Evolutionary conservation across 495 filamentous ascomycete species (phyloP).

Genomic region (Aspergillus incahuasiensis): DNA sequence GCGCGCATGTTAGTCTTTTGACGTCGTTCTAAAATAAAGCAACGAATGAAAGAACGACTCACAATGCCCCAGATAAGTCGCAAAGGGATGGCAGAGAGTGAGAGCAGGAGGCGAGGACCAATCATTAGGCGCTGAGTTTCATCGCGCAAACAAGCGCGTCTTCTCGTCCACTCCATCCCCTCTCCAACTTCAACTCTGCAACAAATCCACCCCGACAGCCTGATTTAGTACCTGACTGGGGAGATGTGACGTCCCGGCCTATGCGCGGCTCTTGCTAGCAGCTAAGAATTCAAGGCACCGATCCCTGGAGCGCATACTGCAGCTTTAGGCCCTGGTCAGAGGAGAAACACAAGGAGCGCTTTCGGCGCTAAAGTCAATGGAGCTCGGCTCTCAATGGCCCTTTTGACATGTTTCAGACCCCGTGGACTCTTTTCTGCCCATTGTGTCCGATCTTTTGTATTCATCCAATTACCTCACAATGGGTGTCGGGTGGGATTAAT

Average conservation of each 20-base stretch:
- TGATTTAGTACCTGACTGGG: neutral
- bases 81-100: neutral
- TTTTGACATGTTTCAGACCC: slow-evolving; percentile 19
- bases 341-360: slow-evolving; percentile 3
- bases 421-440: slow-evolving; percentile 8
- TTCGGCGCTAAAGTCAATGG: slow-evolving; percentile 15
- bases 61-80: neutral
- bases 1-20: neutral
- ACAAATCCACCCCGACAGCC: neutral
- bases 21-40: neutral
- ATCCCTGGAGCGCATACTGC: neutral
- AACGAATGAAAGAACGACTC: neutral
- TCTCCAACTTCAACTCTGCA: neutral
- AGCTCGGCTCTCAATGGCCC: slow-evolving; percentile 6
- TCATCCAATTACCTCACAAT: slow-evolving; percentile 3
- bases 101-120: slow-evolving; percentile 5
- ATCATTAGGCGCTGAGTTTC: slow-evolving; percentile 19
- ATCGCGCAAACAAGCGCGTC: neutral
- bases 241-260: neutral
- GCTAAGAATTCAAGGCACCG: neutral
- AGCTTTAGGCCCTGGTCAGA: neutral
- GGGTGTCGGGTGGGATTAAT: slow-evolving; percentile 9
- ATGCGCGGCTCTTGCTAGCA: neutral
- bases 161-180: slow-evolving; percentile 13
- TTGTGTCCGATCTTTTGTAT: slow-evolving; percentile 13